Conservation (phyloP, 2,329 filamentous ascomycete species). For the Phyllosticta citriasiana region DNA sequence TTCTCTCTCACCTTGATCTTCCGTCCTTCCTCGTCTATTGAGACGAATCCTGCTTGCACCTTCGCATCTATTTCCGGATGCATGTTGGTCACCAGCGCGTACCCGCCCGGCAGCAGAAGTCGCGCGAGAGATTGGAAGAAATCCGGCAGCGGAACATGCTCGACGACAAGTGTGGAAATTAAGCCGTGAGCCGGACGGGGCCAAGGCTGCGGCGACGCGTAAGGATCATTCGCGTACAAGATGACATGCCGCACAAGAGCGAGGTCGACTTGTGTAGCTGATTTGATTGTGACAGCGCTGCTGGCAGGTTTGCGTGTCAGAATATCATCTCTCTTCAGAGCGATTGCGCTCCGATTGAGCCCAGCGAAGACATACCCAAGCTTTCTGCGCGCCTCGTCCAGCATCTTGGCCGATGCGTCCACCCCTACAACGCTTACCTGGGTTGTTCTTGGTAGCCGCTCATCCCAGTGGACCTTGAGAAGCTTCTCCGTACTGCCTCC, state of each 20-base stretch:
- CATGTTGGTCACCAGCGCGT: constrained; percentile 58
- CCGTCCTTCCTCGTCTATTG: constrained; percentile 27
- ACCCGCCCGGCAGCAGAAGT: constrained; percentile 37
- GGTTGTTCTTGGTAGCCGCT: neutral
- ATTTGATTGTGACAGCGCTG: neutral
- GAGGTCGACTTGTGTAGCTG: neutral
- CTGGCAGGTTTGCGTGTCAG: neutral
- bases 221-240: neutral
- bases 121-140: constrained; percentile 41
- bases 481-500: constrained; percentile 52
- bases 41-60: constrained; percentile 53
- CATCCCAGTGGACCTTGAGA: constrained; percentile 22
- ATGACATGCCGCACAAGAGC: neutral
- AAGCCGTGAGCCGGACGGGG: constrained; percentile 33
- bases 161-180: constrained; percentile 53
- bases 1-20: constrained; percentile 46
- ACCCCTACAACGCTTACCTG: constrained; percentile 40
- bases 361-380: neutral
- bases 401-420: constrained; percentile 49
- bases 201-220: neutral
- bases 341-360: neutral
- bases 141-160: constrained; percentile 46
- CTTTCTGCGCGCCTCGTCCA: constrained; percentile 38
- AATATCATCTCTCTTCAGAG: neutral
- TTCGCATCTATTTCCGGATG: constrained; percentile 52